These are phyloP conservation scores for Penicillium malachiteum DNA, from an alignment of 495 filamentous ascomycete genomes.

Conservation along the genomic window DNA sequence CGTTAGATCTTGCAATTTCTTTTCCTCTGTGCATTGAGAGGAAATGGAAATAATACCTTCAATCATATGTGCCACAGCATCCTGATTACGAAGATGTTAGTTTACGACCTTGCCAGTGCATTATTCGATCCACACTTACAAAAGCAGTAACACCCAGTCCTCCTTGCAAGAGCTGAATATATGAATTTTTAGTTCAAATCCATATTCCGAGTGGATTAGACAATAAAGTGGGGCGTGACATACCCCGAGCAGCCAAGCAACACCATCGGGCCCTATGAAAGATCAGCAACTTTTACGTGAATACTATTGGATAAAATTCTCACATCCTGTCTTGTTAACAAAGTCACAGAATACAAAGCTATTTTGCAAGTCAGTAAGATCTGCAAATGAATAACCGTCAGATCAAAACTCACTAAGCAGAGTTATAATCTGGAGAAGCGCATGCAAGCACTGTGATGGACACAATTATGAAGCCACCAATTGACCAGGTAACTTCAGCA, in stretches of 20 bases:
- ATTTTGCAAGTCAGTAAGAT: constrained; percentile 27
- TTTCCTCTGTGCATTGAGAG: too few relatives aligned
- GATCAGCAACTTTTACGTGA: constrained; percentile 12
- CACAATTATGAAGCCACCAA: constrained; percentile 64
- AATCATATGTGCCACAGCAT: constrained; percentile 50
- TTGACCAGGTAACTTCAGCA: constrained; percentile 56
- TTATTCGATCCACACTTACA: constrained; percentile 22
- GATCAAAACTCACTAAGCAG: constrained; percentile 48
- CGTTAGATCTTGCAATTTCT: not conserved
- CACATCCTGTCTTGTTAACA: constrained; percentile 55
- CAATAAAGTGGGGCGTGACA: not conserved
- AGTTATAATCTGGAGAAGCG: constrained; percentile 58
- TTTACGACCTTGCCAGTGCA: not conserved
- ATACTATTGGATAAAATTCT: not conserved
- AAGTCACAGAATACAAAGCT: constrained; percentile 59
- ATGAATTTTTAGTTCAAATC: constrained; percentile 4
- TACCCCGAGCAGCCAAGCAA: constrained; percentile 58
- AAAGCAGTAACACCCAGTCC: constrained; percentile 59
- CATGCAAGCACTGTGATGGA: constrained; percentile 62
- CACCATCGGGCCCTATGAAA: constrained; percentile 51
- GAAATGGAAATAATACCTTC: constrained; percentile 23
- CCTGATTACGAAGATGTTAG: constrained; percentile 24
- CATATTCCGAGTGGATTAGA: not conserved
- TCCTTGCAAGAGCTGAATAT: constrained; percentile 49
- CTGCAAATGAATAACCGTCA: constrained; percentile 39